Base-by-base conservation (phyloP, 805 yeast genomes). In the Candida cerambycidarum region DNA sequence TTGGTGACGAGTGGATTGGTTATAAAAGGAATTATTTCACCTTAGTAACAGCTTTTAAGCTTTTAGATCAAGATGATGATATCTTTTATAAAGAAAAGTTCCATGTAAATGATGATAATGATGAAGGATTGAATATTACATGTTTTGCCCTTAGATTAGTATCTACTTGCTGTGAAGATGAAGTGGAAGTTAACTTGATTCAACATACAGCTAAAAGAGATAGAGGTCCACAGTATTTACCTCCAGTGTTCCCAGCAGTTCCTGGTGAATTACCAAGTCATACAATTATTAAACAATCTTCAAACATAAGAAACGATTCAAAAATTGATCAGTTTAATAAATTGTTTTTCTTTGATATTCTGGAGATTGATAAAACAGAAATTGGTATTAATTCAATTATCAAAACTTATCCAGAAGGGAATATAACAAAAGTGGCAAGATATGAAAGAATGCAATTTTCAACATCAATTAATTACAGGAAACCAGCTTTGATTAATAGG, bases 141-240 rank as follows among this genome's bases (percentile, higher is more conserved):
- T 73, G 70, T 53, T 81, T 82, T 60, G 82, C 80, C 0, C 58
- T 83, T 7, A 58, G 76, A 27, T 64, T 83, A 32, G 67, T 67
- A 5, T 73, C 86, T 1, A 73, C 63, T 47, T 77, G 80, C 47
- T 69, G 69, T 32, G 84, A 80, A 30, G 80, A 76, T 38, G 67
- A 63, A 19, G 55, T 65, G 0, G 63, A 63, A 11, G 75, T 80
- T 8, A 64, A 58, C 14, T 61, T 83, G 39, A 73, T 83, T 12
- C 89, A 84, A 51, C 89, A 82, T 53, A 84, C 89, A 0, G 83
- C 90, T 1, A 84, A 84, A 57, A 65, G 92, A 47, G 89, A 84
- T 50, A 69, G 75, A 47, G 89, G 89, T 0, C 89, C 88, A 0
- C 87, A 81, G 55, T 69, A 71, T 44, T 54, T 69, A 2, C 89